Evolutionary conservation across 164 flowering plant species (phyloP), one percentile per base, ranked within the genome.

Genomic region (Umbellularia californica): DNA sequence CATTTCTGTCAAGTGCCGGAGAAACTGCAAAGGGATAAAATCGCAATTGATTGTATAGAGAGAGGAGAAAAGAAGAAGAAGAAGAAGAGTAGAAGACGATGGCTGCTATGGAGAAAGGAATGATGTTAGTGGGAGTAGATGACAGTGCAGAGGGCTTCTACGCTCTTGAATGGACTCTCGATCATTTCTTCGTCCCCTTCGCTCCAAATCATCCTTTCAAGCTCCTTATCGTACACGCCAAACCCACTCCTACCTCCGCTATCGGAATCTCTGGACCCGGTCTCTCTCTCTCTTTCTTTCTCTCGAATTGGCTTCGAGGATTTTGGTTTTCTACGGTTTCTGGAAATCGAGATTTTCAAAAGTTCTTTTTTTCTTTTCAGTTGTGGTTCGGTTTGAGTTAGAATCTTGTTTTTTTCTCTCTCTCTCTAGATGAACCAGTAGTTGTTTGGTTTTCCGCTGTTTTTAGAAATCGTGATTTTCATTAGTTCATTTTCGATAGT

Each of bases 121-220:
- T 92, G 68, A 89, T 92, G 90, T 75, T 94, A 64, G 85, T 92
- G 0, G 98, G 90, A 13, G 70, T 91, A 27, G 97, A 94, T 73
- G 93, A 94, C 50, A 92, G 96, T 70, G 87, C 84, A 60, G 87
- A 87, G 71, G 88, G 97, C 80, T 70, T 72, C 58, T 87, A 90
- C 77, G 97, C 96, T 0, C 80, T 94, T 15, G 86, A 87, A 41
- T 94, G 98, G 98, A 83, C 97, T 5, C 78, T 94, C 11, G 87
- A 88, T 47, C 92, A 80, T 69, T 87, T 93, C 86, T 86, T 92
- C 78, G 30, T 71, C 14, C 87, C 90, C 13, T 75, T 63, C 30
- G 62, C 81, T 1, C 11, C 85, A 0, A 76, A 78, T 69, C 70
- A 75, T 50, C 89, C 87, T 30, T 92, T 90, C 84, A 87, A 82